phyloP scores from a whole-genome alignment of 176 grass and related monocot genomes.

The Oryza brachyantha region DNA sequence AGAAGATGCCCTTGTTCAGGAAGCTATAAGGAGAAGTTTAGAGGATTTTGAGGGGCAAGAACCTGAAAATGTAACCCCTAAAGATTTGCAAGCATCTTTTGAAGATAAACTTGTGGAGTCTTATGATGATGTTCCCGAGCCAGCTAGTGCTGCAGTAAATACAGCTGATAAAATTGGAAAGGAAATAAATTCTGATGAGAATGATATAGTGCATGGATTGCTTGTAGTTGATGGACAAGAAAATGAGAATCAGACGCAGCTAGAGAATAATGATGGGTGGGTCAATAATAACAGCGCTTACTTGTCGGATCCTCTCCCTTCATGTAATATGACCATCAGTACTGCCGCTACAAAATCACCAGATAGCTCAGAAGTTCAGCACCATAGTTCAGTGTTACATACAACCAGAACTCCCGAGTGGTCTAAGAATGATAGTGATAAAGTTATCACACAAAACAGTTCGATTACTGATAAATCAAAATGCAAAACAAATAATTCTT shows the following conservation, averaged over 20 bases:
- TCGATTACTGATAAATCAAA: slow-evolving; percentile 36
- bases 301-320: slow-evolving; percentile 16
- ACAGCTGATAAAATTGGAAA: slow-evolving; percentile 10
- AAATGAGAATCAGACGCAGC: slow-evolving; percentile 23
- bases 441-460: slow-evolving; percentile 16
- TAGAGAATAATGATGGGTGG: slow-evolving; percentile 29
- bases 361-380: slow-evolving; percentile 34
- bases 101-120: slow-evolving; percentile 23
- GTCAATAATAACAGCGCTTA: not conserved
- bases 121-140: slow-evolving; percentile 26
- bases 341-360: slow-evolving; percentile 28
- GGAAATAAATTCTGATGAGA: slow-evolving; percentile 30
- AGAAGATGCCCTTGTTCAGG: slow-evolving; percentile 80
- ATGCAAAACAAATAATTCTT: slow-evolving; percentile 26
- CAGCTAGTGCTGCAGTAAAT: not conserved
- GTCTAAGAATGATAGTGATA: not conserved
- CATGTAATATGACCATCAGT: slow-evolving; percentile 32
- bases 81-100: slow-evolving; percentile 27
- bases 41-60: slow-evolving; percentile 50
- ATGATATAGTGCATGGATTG: slow-evolving; percentile 31
- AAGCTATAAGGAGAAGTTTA: slow-evolving; percentile 92
- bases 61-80: slow-evolving; percentile 29
- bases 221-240: slow-evolving; percentile 29
- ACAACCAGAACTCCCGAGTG: slow-evolving; percentile 2
- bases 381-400: slow-evolving; percentile 1